A percentile compares a stretch with the other conserved stretches of the same genome.
Conservation (phyloP, 257 asterid genomes). For the Gardenia jasminoides region DNA sequence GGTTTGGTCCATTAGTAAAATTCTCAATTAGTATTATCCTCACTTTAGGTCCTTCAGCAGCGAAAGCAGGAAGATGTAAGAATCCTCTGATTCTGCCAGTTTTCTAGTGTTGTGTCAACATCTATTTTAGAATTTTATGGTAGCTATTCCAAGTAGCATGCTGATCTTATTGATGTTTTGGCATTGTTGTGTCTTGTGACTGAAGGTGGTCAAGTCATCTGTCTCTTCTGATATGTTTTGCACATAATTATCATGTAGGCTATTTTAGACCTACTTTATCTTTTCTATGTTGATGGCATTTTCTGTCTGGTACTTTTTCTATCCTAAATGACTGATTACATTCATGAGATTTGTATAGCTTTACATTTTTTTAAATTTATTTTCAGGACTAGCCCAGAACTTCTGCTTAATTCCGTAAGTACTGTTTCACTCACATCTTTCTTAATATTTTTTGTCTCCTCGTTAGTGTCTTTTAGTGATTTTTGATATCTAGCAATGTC, state of each 20-base stretch:
- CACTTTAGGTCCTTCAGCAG: neutral
- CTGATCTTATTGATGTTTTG: neutral
- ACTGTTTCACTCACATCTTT: slow-evolving; percentile 13
- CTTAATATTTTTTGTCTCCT: neutral
- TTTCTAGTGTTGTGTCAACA: neutral
- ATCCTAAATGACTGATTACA: neutral
- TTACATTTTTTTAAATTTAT: slow-evolving; percentile 27
- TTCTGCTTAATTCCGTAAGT: too few species aligned
- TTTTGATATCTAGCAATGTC: too few species aligned
- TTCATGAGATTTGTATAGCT: neutral
- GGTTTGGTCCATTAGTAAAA: neutral
- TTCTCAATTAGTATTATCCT: neutral
- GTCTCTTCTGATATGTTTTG: neutral
- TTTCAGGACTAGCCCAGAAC: slow-evolving; percentile 98
- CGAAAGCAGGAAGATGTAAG: neutral
- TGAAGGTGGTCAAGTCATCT: neutral
- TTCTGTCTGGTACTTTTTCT: neutral
- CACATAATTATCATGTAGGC: neutral
- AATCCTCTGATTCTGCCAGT: neutral
- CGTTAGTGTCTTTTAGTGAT: too few species aligned
- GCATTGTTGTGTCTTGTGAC: neutral
- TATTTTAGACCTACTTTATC: neutral
- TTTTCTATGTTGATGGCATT: too few species aligned
- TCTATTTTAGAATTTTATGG: neutral
- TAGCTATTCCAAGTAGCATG: neutral